Conservation (phyloP, 2,329 filamentous ascomycete genomes). For the Fusarium globosum region DNA sequence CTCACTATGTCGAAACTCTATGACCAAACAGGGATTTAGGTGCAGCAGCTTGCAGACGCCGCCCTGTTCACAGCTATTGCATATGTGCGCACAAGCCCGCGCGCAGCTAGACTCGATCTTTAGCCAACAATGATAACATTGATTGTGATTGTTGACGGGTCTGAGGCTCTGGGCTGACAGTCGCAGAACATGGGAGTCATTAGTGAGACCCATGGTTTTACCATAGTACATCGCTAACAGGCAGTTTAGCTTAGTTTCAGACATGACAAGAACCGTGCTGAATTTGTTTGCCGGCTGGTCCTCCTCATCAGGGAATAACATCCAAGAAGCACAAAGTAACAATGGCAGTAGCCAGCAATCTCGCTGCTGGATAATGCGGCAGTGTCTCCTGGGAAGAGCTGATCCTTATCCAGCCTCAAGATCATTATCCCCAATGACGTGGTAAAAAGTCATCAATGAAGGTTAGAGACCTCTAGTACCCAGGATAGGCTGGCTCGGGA, state of each 20-base stretch:
- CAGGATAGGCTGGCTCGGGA: conserved; percentile 24
- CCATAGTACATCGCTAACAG: background rate
- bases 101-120: conserved; percentile 1
- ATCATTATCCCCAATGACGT: conserved; percentile 24
- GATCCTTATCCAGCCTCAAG: conserved; percentile 24
- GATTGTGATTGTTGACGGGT: conserved; percentile 27
- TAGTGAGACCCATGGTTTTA: conserved; percentile 18
- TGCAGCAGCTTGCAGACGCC: conserved; percentile 21
- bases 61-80: conserved; percentile 25
- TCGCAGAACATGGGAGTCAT: conserved; percentile 35
- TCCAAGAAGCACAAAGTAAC: background rate
- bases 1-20: conserved; percentile 29
- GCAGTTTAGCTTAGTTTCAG: conserved; percentile 15
- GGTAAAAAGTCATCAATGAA: conserved; percentile 25
- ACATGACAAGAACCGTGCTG: background rate
- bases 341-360: background rate
- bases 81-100: conserved; percentile 21
- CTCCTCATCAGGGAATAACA: background rate
- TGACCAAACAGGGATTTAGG: conserved; percentile 29
- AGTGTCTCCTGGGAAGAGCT: conserved; percentile 14
- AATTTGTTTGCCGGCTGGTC: background rate
- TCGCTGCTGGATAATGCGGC: conserved; percentile 3
- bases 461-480: background rate
- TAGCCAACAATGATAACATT: conserved; percentile 15
- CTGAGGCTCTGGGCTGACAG: conserved; percentile 42